Evolutionary conservation across 257 asterid genomes (phyloP).

Genomic region (Jacaranda mimosifolia): DNA sequence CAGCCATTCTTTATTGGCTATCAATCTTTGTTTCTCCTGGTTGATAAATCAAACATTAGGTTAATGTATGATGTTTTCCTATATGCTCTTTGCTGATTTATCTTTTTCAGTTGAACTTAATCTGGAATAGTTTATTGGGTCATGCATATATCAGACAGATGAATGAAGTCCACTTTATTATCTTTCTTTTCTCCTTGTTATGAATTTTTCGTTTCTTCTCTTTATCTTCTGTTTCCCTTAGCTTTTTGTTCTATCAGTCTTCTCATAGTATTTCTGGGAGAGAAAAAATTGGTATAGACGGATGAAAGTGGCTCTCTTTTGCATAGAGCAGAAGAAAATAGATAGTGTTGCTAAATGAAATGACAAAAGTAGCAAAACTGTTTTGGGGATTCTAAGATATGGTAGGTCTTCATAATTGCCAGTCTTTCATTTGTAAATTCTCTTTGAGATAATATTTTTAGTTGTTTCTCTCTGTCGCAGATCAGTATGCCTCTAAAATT

Average conservation of each 20-base stretch:
- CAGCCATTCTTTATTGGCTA: conserved; percentile 22
- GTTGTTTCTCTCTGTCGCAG: neutral
- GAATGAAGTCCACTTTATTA: neutral
- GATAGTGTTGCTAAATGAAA: neutral
- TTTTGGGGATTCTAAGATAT: conserved; percentile 1
- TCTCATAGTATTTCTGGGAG: conserved; percentile 4
- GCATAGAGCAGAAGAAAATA: neutral
- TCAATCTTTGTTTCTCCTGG: conserved; percentile 1
- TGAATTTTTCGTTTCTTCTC: neutral
- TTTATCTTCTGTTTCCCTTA: neutral
- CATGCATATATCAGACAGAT: conserved; percentile 6
- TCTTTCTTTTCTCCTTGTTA: neutral
- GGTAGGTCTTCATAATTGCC: neutral
- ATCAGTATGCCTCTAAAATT: conserved; percentile 1
- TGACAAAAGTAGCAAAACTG: conserved; percentile 2
- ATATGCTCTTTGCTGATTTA: neutral
- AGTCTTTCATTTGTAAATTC: conserved; percentile 1
- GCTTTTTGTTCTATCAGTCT: neutral
- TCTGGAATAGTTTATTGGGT: conserved; percentile 13
- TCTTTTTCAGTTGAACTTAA: neutral
- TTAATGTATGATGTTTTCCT: neutral
- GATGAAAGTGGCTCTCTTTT: neutral
- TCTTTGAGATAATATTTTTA: neutral
- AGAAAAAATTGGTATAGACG: neutral
- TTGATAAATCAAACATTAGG: conserved; percentile 4